Evolutionary conservation across 2,329 filamentous ascomycete genomes (phyloP).

Genomic region (Xylaria sp.): DNA sequence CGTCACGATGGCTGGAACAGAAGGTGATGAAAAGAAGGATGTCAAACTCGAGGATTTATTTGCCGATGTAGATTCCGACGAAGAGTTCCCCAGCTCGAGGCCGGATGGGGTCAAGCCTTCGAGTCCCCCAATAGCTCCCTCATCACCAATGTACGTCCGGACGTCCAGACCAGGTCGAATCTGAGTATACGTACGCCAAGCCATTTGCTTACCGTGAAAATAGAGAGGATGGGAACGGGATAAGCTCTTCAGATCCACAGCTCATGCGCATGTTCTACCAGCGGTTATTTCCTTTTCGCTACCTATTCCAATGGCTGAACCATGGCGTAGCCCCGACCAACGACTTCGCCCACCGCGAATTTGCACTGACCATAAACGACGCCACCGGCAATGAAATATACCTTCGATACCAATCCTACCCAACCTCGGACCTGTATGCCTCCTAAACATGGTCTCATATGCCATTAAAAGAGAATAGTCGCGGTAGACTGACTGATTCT

Average conservation of each 20-base stretch:
- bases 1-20: conserved; percentile 55
- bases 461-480: too few species aligned
- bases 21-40: conserved; percentile 54
- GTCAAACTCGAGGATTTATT: conserved; percentile 70
- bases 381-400: conserved; percentile 72
- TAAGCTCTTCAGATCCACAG: conserved; percentile 76
- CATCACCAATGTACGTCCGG: conserved; percentile 56
- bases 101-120: conserved; percentile 53
- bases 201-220: conserved; percentile 35
- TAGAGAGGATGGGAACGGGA: conserved; percentile 51
- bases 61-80: conserved; percentile 68
- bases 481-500: conserved; percentile 29
- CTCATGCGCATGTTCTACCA: conserved; percentile 96
- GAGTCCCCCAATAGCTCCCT: conserved; percentile 57
- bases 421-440: conserved; percentile 63
- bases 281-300: conserved; percentile 92
- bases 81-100: conserved; percentile 67
- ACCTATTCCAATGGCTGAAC: conserved; percentile 98
- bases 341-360: conserved; percentile 94
- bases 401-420: conserved; percentile 84
- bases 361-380: conserved; percentile 93
- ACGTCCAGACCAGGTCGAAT: not conserved
- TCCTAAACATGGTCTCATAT: not conserved
- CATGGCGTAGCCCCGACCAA: conserved; percentile 86
- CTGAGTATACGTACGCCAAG: conserved; percentile 4